Conservation (phyloP, 805 yeast species). For the Candida dajiaensis region DNA sequence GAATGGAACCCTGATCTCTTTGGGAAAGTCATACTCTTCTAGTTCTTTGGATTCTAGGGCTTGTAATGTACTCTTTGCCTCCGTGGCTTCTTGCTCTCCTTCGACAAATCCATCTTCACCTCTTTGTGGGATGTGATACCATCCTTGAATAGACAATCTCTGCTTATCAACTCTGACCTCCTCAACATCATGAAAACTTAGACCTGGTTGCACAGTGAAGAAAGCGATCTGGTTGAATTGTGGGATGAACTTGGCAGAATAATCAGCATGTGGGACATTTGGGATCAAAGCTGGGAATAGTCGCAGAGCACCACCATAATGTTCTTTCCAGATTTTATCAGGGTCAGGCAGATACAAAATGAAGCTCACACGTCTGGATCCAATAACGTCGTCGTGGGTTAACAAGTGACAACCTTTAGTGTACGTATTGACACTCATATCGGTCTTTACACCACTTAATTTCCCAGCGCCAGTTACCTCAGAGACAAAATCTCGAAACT, state of each 20-base stretch:
- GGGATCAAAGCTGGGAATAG: constrained; percentile 82
- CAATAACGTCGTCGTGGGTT: constrained; percentile 97
- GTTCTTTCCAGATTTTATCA: constrained; percentile 79
- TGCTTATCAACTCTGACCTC: constrained; percentile 91
- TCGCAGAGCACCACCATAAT: constrained; percentile 90
- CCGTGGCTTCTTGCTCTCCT: constrained; percentile 79
- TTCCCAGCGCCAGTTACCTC: constrained; percentile 83
- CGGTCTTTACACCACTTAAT: constrained; percentile 84
- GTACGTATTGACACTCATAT: constrained; percentile 87
- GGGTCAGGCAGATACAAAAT: constrained; percentile 93
- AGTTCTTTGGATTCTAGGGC: constrained; percentile 72
- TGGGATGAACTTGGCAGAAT: constrained; percentile 65
- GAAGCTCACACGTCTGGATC: constrained; percentile 87
- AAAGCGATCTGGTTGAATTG: constrained; percentile 95
- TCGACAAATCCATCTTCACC: constrained; percentile 83
- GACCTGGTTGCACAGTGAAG: constrained; percentile 93
- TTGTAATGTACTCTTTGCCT: constrained; percentile 69
- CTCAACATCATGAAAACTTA: constrained; percentile 96
- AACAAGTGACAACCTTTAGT: constrained; percentile 89
- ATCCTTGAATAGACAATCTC: constrained; percentile 90
- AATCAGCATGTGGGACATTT: constrained; percentile 85
- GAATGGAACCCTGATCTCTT: constrained; percentile 43
- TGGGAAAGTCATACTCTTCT: constrained; percentile 79
- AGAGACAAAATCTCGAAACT: constrained; percentile 74
- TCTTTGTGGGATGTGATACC: constrained; percentile 96